phyloP scores from a whole-genome alignment of 306 rosid genomes.

The Sophora flavescens region DNA sequence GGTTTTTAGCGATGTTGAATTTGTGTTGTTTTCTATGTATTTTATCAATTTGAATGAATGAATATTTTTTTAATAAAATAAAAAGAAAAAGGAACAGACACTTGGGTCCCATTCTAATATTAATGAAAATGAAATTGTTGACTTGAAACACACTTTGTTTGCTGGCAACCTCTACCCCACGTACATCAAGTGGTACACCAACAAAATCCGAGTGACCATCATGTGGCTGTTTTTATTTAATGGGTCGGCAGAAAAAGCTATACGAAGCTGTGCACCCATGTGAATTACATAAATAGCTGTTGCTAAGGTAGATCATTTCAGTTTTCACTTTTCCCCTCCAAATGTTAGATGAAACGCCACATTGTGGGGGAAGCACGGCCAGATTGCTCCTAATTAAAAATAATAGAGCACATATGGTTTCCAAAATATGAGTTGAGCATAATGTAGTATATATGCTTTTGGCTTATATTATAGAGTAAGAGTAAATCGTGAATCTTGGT shows the following conservation, averaged over 20 bases:
- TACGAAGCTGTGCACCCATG: conserved; percentile 13
- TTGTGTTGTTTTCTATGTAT: too few relatives aligned
- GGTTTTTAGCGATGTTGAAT: too few relatives aligned
- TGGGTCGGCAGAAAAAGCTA: conserved; percentile 36
- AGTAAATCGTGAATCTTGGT: too few relatives aligned
- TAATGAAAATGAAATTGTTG: conserved; percentile 8
- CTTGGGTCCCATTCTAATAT: neutral
- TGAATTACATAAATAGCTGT: conserved; percentile 41
- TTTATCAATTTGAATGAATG: too few relatives aligned
- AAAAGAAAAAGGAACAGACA: neutral
- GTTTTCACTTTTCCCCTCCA: neutral
- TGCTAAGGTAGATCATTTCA: neutral
- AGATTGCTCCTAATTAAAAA: too few relatives aligned
- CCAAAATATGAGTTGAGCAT: neutral
- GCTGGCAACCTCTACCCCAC: neutral
- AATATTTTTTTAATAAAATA: too few relatives aligned
- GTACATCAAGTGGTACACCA: neutral
- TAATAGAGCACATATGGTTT: neutral
- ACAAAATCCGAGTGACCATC: neutral
- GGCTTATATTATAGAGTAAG: too few relatives aligned
- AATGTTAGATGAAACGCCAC: neutral
- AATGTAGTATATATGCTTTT: neutral
- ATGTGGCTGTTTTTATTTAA: conserved; percentile 23
- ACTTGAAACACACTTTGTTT: neutral
- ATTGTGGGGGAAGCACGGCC: neutral